A percentile compares a stretch with the other conserved stretches of the same genome.
Conservation (phyloP, 2,329 filamentous ascomycete genomes). For the Chaetomium sp. region DNA sequence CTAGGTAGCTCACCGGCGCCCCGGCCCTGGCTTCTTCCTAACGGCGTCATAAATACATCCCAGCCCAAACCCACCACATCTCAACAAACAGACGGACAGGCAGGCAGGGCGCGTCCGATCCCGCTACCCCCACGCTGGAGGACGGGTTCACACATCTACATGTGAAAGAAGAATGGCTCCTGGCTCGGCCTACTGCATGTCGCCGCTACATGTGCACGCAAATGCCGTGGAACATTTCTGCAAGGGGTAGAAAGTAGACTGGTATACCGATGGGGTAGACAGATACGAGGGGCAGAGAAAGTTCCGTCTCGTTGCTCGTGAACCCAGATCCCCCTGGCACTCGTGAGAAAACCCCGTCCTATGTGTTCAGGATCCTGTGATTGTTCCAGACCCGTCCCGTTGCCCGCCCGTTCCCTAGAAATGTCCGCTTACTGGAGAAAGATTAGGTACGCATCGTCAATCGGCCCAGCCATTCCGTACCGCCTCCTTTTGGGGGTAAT, state of each 20-base stretch:
- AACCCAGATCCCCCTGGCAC: not conserved
- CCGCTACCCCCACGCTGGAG: not conserved
- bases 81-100: not conserved
- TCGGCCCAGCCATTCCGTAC: conserved; percentile 25
- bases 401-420: conserved; percentile 21
- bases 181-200: not conserved
- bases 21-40: not conserved
- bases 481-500: conserved; percentile 28
- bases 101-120: not conserved
- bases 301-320: not conserved
- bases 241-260: not conserved
- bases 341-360: not conserved
- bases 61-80: not conserved
- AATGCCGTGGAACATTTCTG: not conserved
- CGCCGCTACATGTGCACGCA: not conserved
- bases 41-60: not conserved
- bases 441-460: conserved; percentile 27
- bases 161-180: not conserved
- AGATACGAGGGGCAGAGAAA: not conserved
- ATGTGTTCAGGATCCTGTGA: not conserved
- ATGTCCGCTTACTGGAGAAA: conserved; percentile 34
- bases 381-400: not conserved
- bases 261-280: not conserved
- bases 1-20: not conserved
- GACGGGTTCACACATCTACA: not conserved